Evolutionary conservation across 2,329 filamentous ascomycete species (phyloP).

Genomic region (Achaetomium macrosporum): DNA sequence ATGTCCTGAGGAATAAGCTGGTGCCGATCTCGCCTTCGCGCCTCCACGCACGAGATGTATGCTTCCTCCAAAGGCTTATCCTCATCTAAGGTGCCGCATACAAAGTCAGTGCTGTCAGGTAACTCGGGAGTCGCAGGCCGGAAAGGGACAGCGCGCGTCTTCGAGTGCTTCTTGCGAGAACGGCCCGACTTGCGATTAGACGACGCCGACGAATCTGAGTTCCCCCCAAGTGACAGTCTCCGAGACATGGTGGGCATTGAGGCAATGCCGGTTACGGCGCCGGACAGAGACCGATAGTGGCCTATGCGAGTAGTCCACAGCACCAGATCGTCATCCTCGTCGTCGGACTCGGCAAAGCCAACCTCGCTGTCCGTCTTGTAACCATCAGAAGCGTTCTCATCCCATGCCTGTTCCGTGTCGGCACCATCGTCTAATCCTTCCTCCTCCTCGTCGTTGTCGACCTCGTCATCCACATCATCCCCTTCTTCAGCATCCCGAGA

Average conservation of each 20-base stretch:
- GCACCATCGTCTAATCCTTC: conserved; percentile 33
- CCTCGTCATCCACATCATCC: conserved; percentile 33
- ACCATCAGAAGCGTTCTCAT: conserved; percentile 53
- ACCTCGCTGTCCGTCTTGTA: conserved; percentile 71
- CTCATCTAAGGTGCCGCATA: conserved; percentile 96
- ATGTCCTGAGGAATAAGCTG: conserved; percentile 89
- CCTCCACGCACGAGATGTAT: conserved; percentile 78
- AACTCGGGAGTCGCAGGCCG: conserved; percentile 71
- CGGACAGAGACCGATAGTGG: conserved; percentile 33
- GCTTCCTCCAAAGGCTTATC: conserved; percentile 91
- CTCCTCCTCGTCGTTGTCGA: conserved; percentile 42
- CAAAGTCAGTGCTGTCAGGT: conserved; percentile 96
- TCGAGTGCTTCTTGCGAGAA: conserved; percentile 29
- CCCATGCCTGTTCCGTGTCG: conserved; percentile 54
- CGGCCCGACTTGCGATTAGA: conserved; percentile 34
- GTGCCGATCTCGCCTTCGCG: conserved; percentile 74
- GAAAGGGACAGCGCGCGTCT: conserved; percentile 43
- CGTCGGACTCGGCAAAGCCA: conserved; percentile 63
- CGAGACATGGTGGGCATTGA: conserved; percentile 28
- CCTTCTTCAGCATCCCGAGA: conserved; percentile 46
- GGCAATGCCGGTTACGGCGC: conserved; percentile 22
- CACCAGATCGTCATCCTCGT: conserved; percentile 62
- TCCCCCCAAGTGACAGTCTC: conserved; percentile 37
- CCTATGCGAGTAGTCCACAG: conserved; percentile 49
- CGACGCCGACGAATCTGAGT: conserved; percentile 57